Evolutionary conservation across 1,284 basidiomycete genomes (phyloP), one percentile per base, ranked within the genome.

Genomic region (Ustilago vetiveriae): DNA sequence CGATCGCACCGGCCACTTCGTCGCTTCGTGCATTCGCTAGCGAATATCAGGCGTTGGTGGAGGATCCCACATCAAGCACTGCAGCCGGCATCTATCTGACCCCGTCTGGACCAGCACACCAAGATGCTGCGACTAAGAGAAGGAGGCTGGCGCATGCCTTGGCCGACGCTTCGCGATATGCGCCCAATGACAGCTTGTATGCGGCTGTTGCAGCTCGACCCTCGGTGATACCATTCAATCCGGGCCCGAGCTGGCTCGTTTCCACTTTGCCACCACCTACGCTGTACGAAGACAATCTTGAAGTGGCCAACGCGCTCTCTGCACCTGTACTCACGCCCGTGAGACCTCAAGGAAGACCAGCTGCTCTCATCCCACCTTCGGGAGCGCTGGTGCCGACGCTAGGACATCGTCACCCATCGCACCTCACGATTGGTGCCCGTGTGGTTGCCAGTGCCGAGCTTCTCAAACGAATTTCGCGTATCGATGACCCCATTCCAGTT

Each of bases 131-230:
- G n/a, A 56, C 49, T 7, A 76, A 78, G 33, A 60, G 78, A 14
- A 66, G 75, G 4, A 48, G 69, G 22, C 44, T 80, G n/a, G 78
- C 78, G 16, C 65, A 67, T 30, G 55, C 65, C 11, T 24, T 80
- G 30, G 72, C 75, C 3, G 77, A 80, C 40, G 56, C 75, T n/a
- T 55, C 53, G 27, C 68, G 75, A 7, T 80, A 72, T 23, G 44
- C 60, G 26, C 78, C 78, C 3, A 70, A 64, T 47, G 78, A 80
- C 51, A 78, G 72, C 40, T 41, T 80, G 41, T 75, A 76, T 27
- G 78, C 71, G 3, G 65, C 70, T 14, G 72, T 79, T 13, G 27
- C 60, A 33, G 75, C 65, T 11, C 66, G 72, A 22, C 78, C 78
- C 17, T 51, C 73, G 2, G 46, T 72, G 39, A 43, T 71, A 1